phyloP scores from a whole-genome alignment of 805 yeast genomes.

The Candida tibetensis region DNA sequence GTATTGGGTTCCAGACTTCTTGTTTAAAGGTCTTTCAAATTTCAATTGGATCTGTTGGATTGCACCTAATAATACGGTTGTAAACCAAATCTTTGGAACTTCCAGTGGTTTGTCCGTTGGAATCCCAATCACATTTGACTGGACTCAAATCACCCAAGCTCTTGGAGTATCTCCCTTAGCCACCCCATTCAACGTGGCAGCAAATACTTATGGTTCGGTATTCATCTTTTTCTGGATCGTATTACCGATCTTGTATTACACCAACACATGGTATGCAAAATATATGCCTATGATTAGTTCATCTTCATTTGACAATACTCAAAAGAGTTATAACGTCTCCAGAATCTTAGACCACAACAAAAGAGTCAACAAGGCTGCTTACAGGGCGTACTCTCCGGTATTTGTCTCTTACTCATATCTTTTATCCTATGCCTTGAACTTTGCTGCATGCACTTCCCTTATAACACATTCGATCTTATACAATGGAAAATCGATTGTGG shows the following conservation, averaged over 20 bases:
- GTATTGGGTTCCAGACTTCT: constrained; percentile 29
- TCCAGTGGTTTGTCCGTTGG: constrained; percentile 26
- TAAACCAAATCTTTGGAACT: constrained; percentile 26
- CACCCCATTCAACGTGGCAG: constrained; percentile 17
- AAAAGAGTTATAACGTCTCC: constrained; percentile 16
- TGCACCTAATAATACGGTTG: constrained; percentile 20
- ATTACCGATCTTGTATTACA: constrained; percentile 17
- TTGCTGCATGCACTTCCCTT: constrained; percentile 20
- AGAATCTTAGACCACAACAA: constrained; percentile 14
- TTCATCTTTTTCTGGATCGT: constrained; percentile 15
- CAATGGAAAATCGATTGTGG: constrained; percentile 18
- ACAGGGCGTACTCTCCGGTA: constrained; percentile 18
- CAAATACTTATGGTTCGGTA: constrained; percentile 16
- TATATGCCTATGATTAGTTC: constrained; percentile 21
- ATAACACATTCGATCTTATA: constrained; percentile 17
- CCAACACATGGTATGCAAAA: constrained; percentile 21
- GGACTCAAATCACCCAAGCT: constrained; percentile 24
- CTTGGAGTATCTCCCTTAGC: constrained; percentile 17
- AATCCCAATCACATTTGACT: constrained; percentile 28
- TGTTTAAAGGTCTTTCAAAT: constrained; percentile 23
- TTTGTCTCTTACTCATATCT: constrained; percentile 19
- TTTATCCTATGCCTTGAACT: constrained; percentile 19
- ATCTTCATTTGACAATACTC: constrained; percentile 18
- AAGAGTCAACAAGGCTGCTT: constrained; percentile 14
- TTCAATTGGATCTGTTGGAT: constrained; percentile 35